Evolutionary conservation across 164 flowering plant genomes (phyloP).

Genomic region (Dillenia turbinata): DNA sequence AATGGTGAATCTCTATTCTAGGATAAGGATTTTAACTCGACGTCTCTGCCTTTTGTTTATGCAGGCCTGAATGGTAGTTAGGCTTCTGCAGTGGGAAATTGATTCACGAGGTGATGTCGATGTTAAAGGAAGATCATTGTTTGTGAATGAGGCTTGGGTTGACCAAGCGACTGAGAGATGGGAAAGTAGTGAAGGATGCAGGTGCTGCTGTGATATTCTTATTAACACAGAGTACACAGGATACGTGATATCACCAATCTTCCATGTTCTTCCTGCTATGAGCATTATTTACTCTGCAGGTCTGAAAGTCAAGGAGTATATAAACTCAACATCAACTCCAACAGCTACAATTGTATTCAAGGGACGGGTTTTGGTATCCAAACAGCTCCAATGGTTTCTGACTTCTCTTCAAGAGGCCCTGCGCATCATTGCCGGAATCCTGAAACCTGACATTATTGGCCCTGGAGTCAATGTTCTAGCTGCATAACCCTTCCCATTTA

Average conservation of each 20-base stretch:
- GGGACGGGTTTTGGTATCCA: slow-evolving; percentile 38
- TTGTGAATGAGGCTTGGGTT: neutral
- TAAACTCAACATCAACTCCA: slow-evolving; percentile 15
- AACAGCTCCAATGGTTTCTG: slow-evolving; percentile 34
- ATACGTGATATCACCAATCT: neutral
- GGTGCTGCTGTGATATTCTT: slow-evolving; percentile 8
- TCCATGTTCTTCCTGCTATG: slow-evolving; percentile 7
- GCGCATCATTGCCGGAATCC: slow-evolving; percentile 34
- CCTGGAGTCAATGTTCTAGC: slow-evolving; percentile 55
- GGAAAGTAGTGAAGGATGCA: neutral
- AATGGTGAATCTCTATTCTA: slow-evolving; percentile 1
- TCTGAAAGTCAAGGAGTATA: neutral
- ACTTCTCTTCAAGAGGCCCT: slow-evolving; percentile 55
- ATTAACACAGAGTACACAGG: neutral
- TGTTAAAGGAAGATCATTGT: slow-evolving; percentile 2
- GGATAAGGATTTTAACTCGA: neutral
- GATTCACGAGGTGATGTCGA: neutral
- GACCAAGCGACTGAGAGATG: too few species aligned
- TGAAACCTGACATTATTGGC: slow-evolving; percentile 62
- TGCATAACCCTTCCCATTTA: slow-evolving; percentile 24
- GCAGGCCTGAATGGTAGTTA: too few species aligned
- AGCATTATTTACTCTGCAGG: slow-evolving; percentile 1
- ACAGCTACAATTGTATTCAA: slow-evolving; percentile 33
- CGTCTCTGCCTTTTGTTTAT: too few species aligned
- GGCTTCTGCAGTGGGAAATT: too few species aligned